Base-by-base conservation (phyloP, 75 land plant genomes). In the Cunninghamia lanceolata region DNA sequence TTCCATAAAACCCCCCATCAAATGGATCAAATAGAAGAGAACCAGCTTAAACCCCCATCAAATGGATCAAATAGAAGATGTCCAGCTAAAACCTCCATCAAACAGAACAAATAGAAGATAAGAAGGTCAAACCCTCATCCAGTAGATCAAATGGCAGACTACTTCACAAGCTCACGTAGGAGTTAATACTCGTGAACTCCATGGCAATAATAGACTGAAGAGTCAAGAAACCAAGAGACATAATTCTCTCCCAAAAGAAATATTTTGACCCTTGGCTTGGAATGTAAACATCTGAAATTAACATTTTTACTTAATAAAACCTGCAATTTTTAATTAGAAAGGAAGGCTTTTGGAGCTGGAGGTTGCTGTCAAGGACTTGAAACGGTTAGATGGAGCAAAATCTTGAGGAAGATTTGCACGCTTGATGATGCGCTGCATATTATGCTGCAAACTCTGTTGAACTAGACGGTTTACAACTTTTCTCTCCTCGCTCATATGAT, bases 261-360 rank as follows among this genome's bases (percentile, higher is more conserved):
- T 19, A 3, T 66, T 66, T 66, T 73, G 38, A 73, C 16, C 34
- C 36, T 73, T 25, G 36, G 36, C 14, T 34, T 13, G 36, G 36
- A 73, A 32, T 34, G 30, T 73, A 34, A 32, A 73, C 30, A 73
- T 32, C 36, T 73, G 16, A 63, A 63, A 63, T 73, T 13, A 32
- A 73, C 75, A 73, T 73, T 38, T 32, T 34, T 14, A 32, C 75
- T 8, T 73, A 34, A 10, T 25, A 73, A 30, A 73, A 73, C 38
- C 38, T 73, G 36, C 75, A 73, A 34, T 32, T 32, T 80, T 52
- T 54, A 54, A 32, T 63, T 83, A 96, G 88, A 95, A 93, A 42
- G 97, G 96, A 88, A 96, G 88, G 92, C 97, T 95, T 89, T 95
- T 96, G 52, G 98, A 95, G 84, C 95, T 96, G 19, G 95, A 88